Evolutionary conservation across 1,139 yeast genomes (phyloP).

Genomic region (Hansenula lynferdii): DNA sequence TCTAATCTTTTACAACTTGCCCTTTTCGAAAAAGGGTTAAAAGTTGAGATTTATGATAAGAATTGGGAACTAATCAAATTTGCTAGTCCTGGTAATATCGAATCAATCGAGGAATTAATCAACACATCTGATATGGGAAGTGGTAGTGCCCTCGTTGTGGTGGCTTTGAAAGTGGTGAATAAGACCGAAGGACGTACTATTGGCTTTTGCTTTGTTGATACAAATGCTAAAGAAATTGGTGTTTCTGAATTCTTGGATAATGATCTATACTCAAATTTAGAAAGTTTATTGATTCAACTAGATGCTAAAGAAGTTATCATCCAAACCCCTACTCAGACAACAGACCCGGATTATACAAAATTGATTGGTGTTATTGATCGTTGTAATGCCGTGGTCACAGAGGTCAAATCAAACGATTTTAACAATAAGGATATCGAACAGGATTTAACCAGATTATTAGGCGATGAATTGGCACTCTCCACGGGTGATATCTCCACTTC

Average conservation of each 20-base stretch:
- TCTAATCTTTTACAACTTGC: slow-evolving; percentile 60
- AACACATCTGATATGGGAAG: slow-evolving; percentile 42
- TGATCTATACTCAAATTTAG: slow-evolving; percentile 81
- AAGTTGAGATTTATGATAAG: slow-evolving; percentile 68
- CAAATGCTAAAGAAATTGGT: slow-evolving; percentile 60
- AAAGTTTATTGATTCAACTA: slow-evolving; percentile 77
- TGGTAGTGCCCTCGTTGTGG: slow-evolving; percentile 60
- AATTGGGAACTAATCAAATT: slow-evolving; percentile 52
- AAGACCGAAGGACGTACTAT: slow-evolving; percentile 48
- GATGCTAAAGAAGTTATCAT: slow-evolving; percentile 84
- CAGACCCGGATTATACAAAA: slow-evolving; percentile 38
- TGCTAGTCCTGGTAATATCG: slow-evolving; percentile 92
- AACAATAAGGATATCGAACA: slow-evolving; percentile 51
- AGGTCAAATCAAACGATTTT: slow-evolving; percentile 53
- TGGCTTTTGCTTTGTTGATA: slow-evolving; percentile 81
- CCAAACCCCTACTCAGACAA: slow-evolving; percentile 41
- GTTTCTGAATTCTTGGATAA: slow-evolving; percentile 81
- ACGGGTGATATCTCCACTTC: slow-evolving; percentile 44
- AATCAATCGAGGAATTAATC: slow-evolving; percentile 72
- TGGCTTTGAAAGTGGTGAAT: slow-evolving; percentile 57
- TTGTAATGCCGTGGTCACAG: slow-evolving; percentile 69
- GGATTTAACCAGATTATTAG: slow-evolving; percentile 63
- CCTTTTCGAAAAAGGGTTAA: slow-evolving; percentile 64
- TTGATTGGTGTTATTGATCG: slow-evolving; percentile 63
- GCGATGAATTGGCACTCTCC: slow-evolving; percentile 49